phyloP scores from a whole-genome alignment of 202 grass and related monocot genomes.

The Dendrocalamus latiflorus region DNA sequence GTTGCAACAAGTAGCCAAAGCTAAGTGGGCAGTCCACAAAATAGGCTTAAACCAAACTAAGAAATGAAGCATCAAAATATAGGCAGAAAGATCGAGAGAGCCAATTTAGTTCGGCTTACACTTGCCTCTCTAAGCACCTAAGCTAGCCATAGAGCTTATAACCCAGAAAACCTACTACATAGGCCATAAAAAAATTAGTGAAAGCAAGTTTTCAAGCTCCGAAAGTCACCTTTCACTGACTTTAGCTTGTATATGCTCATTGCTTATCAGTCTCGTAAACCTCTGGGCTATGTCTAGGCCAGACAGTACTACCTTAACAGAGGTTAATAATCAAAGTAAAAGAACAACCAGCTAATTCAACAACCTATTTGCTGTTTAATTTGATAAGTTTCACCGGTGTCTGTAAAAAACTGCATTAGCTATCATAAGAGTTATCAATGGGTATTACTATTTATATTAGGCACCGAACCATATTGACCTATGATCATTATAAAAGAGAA shows the following conservation, averaged over 20 bases:
- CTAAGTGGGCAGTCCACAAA: neutral
- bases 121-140: neutral
- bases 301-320: neutral
- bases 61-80: neutral
- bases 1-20: neutral
- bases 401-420: neutral
- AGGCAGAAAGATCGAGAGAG: neutral
- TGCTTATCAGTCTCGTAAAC: neutral
- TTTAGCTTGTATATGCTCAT: constrained; percentile 6
- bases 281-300: neutral
- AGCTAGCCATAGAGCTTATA: neutral
- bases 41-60: neutral
- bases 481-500: neutral
- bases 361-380: too few species aligned
- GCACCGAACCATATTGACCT: neutral
- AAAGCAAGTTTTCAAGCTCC: neutral
- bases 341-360: too few species aligned
- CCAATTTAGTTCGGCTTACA: neutral
- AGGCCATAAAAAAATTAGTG: neutral
- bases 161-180: neutral
- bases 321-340: neutral
- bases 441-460: neutral
- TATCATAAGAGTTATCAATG: neutral
- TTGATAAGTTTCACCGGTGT: too few species aligned
- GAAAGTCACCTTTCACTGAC: neutral